These are phyloP conservation scores for Ganoderma resinaceum DNA, from an alignment of 1,284 basidiomycete genomes.

Conservation along the genomic window DNA sequence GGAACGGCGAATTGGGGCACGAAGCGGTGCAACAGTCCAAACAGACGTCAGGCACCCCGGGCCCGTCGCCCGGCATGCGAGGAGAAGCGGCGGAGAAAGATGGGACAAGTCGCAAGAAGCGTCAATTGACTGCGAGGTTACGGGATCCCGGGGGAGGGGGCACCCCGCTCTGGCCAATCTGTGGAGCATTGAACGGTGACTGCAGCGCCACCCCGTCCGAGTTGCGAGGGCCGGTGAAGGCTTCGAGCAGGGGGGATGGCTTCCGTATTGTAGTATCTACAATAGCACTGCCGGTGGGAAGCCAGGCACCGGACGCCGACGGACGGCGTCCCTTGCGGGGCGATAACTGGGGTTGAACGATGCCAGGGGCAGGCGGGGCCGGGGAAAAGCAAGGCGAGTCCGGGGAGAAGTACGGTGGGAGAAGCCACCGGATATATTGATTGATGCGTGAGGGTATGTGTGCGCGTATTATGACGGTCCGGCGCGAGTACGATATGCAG, in stretches of 20 bases:
- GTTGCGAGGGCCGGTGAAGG: not conserved
- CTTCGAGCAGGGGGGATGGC: not conserved
- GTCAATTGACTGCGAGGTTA: not conserved
- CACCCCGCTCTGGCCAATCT: not conserved
- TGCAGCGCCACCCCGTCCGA: not conserved
- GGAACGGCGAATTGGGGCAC: not conserved
- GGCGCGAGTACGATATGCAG: constrained; percentile 15
- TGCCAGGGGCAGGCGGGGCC: constrained; percentile 1
- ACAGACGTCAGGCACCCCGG: constrained; percentile 1
- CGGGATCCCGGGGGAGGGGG: not conserved
- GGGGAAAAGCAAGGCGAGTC: not conserved
- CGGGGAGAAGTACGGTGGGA: not conserved
- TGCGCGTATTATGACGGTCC: constrained; percentile 26
- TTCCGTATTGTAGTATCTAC: not conserved
- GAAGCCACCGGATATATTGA: constrained; percentile 22
- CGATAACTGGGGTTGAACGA: not conserved
- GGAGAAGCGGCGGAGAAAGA: not conserved
- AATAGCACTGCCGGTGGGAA: not conserved
- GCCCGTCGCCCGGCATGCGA: not conserved
- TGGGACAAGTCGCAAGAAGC: not conserved
- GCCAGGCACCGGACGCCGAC: not conserved
- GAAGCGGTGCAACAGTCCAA: not conserved
- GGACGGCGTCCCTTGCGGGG: not conserved
- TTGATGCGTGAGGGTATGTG: constrained; percentile 23
- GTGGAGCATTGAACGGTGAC: not conserved